A percentile compares a stretch with the other conserved stretches of the same genome.
Conservation (phyloP, 2,329 filamentous ascomycete genomes). For the Reticulascus tulasneorum region DNA sequence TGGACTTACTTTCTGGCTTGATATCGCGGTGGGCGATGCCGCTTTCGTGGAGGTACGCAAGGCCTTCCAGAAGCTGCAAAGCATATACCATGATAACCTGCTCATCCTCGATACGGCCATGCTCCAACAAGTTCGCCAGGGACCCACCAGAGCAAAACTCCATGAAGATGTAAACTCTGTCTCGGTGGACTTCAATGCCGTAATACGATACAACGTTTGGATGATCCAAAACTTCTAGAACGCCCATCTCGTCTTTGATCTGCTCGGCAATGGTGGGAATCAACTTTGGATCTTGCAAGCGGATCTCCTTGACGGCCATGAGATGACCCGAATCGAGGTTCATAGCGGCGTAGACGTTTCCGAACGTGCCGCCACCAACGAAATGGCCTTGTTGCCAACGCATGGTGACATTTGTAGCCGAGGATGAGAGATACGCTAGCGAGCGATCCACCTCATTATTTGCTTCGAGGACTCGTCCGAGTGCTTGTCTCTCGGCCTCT, state of each 20-base stretch:
- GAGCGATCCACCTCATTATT: conserved; percentile 95
- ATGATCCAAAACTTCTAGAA: conserved; percentile 91
- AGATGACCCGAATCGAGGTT: conserved; percentile 93
- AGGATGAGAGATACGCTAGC: conserved; percentile 87
- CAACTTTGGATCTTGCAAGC: conserved; percentile 90
- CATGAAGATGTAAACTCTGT: conserved; percentile 99
- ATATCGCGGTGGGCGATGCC: conserved; percentile 95
- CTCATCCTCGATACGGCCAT: conserved; percentile 96
- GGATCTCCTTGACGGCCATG: conserved; percentile 99
- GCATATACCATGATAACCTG: conserved; percentile 97
- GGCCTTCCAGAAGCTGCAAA: conserved; percentile 86
- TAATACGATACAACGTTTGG: conserved; percentile 98
- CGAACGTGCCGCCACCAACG: conserved; percentile 94
- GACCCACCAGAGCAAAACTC: conserved; percentile 97
- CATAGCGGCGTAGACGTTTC: conserved; percentile 95
- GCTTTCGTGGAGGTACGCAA: conserved; percentile 89
- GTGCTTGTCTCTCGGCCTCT: conserved; percentile 78
- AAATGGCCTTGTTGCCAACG: conserved; percentile 99
- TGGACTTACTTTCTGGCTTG: conserved; percentile 82
- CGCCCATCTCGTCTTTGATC: conserved; percentile 95
- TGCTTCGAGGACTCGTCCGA: conserved; percentile 88
- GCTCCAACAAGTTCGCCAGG: conserved; percentile 82
- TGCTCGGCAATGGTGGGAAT: conserved; percentile 92
- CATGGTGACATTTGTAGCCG: conserved; percentile 89
- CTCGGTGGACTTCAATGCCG: conserved; percentile 94